Base-by-base conservation (phyloP, 306 rosid species). In the Crotalaria pallida region DNA sequence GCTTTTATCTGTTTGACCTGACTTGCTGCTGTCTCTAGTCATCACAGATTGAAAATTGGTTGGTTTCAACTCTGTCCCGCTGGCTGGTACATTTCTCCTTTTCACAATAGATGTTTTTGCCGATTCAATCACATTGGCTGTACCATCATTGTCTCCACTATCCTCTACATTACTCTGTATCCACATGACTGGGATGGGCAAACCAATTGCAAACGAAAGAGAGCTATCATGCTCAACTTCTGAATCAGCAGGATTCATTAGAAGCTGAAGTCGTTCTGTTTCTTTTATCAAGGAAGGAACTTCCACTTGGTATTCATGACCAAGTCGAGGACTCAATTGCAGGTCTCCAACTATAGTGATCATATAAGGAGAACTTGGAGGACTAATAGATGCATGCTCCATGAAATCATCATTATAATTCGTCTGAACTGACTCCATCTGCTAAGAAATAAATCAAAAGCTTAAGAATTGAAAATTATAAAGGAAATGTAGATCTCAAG, bases 301-400 rank as follows among this genome's bases (percentile, higher is more conserved):
- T 64, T 74, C 84, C 43, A 71, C 96, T 74, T 91, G 97, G 74
- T 80, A 80, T 65, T 88, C 85, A 27, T 64, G 76, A 48, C 97
- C 96, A 58, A 91, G 53, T 63, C 88, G 81, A 22, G 91, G 87
- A 74, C 24, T 70, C 56, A 79, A 15, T 21, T 79, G 79, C 10
- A 84, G 84, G 13, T 72, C 92, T 63, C 80, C 82, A 40, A 78
- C 84, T 44, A 69, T 65, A 69, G 79, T 56, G 55, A 33, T 68
- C 59, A 64, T 48, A 71, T 79, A 80, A 17, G 87, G 83, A 86
- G 84, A 82, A 55, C 62, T 71, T 9, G 85, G 79, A 76, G 82
- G 60, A 83, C 65, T 64, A 9, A 53, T 29, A 45, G 84, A 76
- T 43, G 52, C 57, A 69, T 76, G 77, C 73, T 73, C 77, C 45